Base-by-base conservation (phyloP, 2,329 filamentous ascomycete genomes). In the Penicillium sp. region DNA sequence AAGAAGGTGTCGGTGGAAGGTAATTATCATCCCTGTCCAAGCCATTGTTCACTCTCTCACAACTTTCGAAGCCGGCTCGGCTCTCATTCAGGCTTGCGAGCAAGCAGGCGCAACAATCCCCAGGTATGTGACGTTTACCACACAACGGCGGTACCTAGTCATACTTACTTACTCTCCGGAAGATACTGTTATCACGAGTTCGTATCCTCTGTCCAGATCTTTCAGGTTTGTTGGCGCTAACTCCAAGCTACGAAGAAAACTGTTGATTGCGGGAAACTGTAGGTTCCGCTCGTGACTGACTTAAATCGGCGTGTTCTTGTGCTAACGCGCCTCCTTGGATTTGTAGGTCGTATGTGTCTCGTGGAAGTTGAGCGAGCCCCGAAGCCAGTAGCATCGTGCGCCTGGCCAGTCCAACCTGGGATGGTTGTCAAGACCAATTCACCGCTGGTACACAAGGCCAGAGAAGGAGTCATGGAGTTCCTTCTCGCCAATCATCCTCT, bases 351-450 rank as follows among this genome's bases (percentile, higher is more conserved):
- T 75, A 98, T 98, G 93, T 98, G 93, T 73, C 75, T 98, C 63
- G 93, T 98, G 63, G 93, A 98, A 76, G 93, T 98, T 55, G 93
- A 97, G 75, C 82, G 83, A 71, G 87, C 88, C 46, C 93, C 93
- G 44, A 98, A 98, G 74, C 93, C 93, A 45, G 90, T 97, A 41
- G 93, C 93, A 59, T 98, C 93, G 49, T 98, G 93, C 72, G 93
- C 93, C 57, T 98, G 93, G 93, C 93, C 93, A 36, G 93, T 97
- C 56, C 90, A 96, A 70, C 87, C 93, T 40, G 93, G 93, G 48
- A 98, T 98, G 93, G 89, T 95, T 36, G 93, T 98, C 60, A 96
- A 97, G 80, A 98, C 93, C 50, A 88, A 96, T 72, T 96, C 93
- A 41, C 87, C 91, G 29, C 79, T 97, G 51, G 85, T 88, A 58